phyloP scores from a whole-genome alignment of 1,284 basidiomycete genomes.

The Farysia itapuensis region DNA sequence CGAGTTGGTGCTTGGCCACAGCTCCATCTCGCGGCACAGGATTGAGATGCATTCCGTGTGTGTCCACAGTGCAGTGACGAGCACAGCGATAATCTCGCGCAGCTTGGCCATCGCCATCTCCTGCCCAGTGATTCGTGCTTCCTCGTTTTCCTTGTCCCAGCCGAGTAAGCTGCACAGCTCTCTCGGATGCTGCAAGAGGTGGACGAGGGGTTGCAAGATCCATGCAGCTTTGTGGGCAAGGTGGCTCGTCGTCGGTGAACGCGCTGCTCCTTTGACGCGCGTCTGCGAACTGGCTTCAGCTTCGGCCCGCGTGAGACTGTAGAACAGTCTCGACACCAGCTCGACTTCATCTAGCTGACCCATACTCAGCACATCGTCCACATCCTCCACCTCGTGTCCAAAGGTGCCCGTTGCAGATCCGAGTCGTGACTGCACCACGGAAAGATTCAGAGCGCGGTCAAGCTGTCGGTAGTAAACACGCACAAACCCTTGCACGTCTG shows the following conservation, averaged over 20 bases:
- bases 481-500: slow-evolving; percentile 80
- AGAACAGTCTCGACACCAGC: slow-evolving; percentile 35
- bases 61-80: slow-evolving; percentile 69
- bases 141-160: slow-evolving; percentile 68
- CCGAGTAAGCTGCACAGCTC: slow-evolving; percentile 79
- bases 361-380: slow-evolving; percentile 8
- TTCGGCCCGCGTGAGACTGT: slow-evolving; percentile 30
- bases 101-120: slow-evolving; percentile 62
- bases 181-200: slow-evolving; percentile 85
- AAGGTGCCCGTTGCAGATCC: slow-evolving; percentile 4
- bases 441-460: slow-evolving; percentile 71
- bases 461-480: slow-evolving; percentile 83
- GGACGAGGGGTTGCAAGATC: slow-evolving; percentile 79
- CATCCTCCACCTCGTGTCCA: not conserved
- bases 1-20: slow-evolving; percentile 71
- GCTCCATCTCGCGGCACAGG: slow-evolving; percentile 69
- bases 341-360: slow-evolving; percentile 42
- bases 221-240: slow-evolving; percentile 11
- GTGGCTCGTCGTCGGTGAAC: slow-evolving; percentile 9
- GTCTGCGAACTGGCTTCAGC: slow-evolving; percentile 5
- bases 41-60: slow-evolving; percentile 73
- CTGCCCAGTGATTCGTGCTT: slow-evolving; percentile 61
- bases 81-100: slow-evolving; percentile 18
- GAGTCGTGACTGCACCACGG: slow-evolving; percentile 64
- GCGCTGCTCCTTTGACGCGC: slow-evolving; percentile 1